Percentiles rank a stretch among this genome's conserved stretches.
Conservation (phyloP, 192 early-diverging fungal genomes). For the Backusella sp. region DNA sequence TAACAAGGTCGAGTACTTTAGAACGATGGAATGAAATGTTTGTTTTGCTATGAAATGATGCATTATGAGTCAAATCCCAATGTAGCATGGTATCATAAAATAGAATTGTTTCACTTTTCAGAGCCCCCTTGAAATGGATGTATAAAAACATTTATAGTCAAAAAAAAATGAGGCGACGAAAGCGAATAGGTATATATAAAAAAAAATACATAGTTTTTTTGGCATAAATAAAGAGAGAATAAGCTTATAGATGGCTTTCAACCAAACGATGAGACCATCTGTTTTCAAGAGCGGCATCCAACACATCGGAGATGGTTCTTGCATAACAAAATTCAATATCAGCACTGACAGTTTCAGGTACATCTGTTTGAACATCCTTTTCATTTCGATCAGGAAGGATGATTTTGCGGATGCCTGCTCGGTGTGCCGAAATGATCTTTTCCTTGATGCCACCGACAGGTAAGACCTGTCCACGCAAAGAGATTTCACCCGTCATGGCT, state of each 20-base stretch:
- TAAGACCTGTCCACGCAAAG: conserved; percentile 76
- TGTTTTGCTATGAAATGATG: too few species aligned
- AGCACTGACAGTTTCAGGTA: conserved; percentile 63
- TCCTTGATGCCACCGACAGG: conserved; percentile 89
- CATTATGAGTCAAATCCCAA: too few species aligned
- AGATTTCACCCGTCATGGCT: conserved; percentile 89
- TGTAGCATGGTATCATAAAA: too few species aligned
- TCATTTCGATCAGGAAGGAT: conserved; percentile 70
- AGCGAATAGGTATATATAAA: too few species aligned
- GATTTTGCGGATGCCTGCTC: conserved; percentile 71
- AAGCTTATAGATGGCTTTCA: conserved; percentile 36
- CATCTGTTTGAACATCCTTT: conserved; percentile 69
- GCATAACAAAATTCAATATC: conserved; percentile 74
- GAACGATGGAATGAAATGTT: too few species aligned
- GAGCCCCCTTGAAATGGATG: too few species aligned
- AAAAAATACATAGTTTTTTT: background rate
- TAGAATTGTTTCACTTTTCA: too few species aligned
- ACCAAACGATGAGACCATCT: conserved; percentile 18
- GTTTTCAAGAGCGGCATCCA: conserved; percentile 51
- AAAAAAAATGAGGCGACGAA: too few species aligned
- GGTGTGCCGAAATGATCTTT: conserved; percentile 81
- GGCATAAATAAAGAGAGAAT: background rate
- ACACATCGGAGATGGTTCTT: conserved; percentile 61
- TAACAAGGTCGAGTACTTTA: too few species aligned
- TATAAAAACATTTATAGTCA: background rate